Conservation (phyloP, 805 yeast species). For the Naumovozyma dairenensis region DNA sequence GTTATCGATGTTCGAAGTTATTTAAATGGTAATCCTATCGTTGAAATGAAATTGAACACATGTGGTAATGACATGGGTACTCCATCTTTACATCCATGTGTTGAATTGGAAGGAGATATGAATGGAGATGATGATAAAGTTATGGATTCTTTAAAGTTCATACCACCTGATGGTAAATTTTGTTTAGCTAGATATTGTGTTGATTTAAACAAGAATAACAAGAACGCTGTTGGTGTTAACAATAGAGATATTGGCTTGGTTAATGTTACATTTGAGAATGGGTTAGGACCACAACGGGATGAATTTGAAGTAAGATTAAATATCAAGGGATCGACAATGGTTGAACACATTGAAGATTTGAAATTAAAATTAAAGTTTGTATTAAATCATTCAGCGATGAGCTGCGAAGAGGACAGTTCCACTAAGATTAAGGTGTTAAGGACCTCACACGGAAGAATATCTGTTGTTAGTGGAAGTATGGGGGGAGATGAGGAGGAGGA, state of each 20-base stretch:
- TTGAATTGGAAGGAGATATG: constrained; percentile 43
- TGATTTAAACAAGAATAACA: constrained; percentile 32
- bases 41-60: constrained; percentile 45
- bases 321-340: constrained; percentile 32
- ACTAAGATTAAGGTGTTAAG: not conserved
- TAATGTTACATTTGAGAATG: constrained; percentile 23
- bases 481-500: no score
- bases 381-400: constrained; percentile 2
- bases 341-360: constrained; percentile 40
- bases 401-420: no score
- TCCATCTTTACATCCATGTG: constrained; percentile 65
- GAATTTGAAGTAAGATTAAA: constrained; percentile 32
- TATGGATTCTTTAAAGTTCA: constrained; percentile 35
- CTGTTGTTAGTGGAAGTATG: no score
- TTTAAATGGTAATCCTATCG: constrained; percentile 68
- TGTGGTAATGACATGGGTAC: constrained; percentile 40
- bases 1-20: constrained; percentile 51
- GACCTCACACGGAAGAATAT: not conserved
- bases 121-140: no score
- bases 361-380: constrained; percentile 34
- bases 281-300: constrained; percentile 29
- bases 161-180: constrained; percentile 83
- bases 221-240: no score
- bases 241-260: constrained; percentile 25
- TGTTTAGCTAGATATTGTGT: constrained; percentile 53